These are phyloP conservation scores for Erigeron philadelphicus DNA, from an alignment of 140 eudicot genomes.

Conservation along the genomic window DNA sequence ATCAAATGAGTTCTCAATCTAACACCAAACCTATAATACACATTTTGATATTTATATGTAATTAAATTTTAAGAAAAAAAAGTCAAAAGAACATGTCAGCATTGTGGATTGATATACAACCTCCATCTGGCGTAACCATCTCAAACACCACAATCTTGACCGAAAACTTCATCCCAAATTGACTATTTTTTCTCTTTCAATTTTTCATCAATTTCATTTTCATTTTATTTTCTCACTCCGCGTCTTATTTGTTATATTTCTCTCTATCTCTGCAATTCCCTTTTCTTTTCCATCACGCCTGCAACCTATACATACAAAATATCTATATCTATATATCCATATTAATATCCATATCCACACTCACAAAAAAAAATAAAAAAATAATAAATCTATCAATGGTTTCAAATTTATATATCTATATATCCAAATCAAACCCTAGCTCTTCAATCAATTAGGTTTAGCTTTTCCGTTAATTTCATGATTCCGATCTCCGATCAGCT, in stretches of 20 bases:
- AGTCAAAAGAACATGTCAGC: no score
- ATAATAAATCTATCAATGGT: no score
- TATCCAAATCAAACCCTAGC: slow-evolving; percentile 30
- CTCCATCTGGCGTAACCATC: not conserved
- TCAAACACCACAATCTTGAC: slow-evolving; percentile 5
- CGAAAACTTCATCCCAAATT: slow-evolving; percentile 4
- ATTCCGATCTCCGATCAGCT: not conserved
- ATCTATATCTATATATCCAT: slow-evolving; percentile 13
- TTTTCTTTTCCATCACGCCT: slow-evolving; percentile 18
- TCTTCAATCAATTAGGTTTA: slow-evolving; percentile 1
- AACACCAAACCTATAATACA: no score
- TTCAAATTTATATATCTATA: not conserved
- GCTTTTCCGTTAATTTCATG: not conserved
- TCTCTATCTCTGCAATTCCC: not conserved
- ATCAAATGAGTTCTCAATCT: no score
- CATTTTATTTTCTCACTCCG: slow-evolving; percentile 22
- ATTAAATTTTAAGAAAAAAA: no score
- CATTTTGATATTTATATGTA: no score
- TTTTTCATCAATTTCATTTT: slow-evolving; percentile 43
- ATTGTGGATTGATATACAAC: no score
- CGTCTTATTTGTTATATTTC: not conserved
- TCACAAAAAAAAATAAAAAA: no score
- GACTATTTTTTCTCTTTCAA: slow-evolving; percentile 20
- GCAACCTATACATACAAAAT: slow-evolving; percentile 14
- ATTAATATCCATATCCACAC: not conserved